Evolutionary conservation across 169 alveolate species (phyloP), one percentile per base, ranked within the genome.

Genomic region (Plasmodium knowlesi): DNA sequence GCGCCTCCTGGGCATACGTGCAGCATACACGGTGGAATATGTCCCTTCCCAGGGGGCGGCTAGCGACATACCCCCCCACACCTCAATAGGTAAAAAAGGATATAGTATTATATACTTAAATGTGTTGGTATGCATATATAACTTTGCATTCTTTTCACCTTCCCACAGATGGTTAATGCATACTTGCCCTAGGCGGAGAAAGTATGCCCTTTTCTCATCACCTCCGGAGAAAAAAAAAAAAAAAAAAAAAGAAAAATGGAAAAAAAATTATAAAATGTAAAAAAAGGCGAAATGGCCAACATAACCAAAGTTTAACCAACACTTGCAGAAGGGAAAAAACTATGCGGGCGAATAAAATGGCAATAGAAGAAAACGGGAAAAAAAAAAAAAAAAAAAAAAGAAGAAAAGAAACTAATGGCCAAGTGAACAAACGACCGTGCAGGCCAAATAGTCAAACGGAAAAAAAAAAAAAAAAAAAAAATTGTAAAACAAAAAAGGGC

Each of bases 401-500:
- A 61, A 61, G 5, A 61, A 61, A 61, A 67, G 19, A 22, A 4
- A 67, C 37, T 16, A 25, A 67, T 14, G n/a, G 37, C 76, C n/a
- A 9, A 61, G 37, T 67, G 41, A 67, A 67, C 76, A 67, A 61
- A 14, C 30, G 37, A 67, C 76, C 37, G 37, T 25, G 22, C 37
- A 19, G 28, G 37, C 34, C 5, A n/a, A 28, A 22, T 22, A 67
- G 30, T 67, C 14, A 67, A 67, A n/a, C 12, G n/a, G n/a, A 22
- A 19, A 61, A 67, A 67, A 67, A n/a, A 67, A 61, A 67, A 67
- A 67, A n/a, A 67, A 67, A 61, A 67, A 67, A 67, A 67, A 67
- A 67, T 6, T 5, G 76, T 9, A 67, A 67, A 67, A 4, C 76
- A 8, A 67, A 22, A 1, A 8, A 12, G 30, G 0, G 37, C n/a